These are phyloP conservation scores for Phytophthora tentaculata DNA, from an alignment of 352 stramenopile genomes.

Conservation along the genomic window DNA sequence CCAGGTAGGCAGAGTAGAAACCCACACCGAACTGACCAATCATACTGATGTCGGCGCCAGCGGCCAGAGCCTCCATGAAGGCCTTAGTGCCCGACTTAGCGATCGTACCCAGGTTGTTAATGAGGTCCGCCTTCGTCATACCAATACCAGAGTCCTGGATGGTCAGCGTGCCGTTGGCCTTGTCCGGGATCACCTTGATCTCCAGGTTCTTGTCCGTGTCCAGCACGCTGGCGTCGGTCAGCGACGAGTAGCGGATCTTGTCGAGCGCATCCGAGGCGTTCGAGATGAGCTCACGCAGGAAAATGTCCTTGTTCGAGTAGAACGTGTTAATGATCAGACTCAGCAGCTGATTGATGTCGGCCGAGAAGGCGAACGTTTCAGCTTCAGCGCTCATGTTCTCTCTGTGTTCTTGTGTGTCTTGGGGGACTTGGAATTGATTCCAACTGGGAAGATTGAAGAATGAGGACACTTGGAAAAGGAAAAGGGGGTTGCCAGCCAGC, in stretches of 20 bases:
- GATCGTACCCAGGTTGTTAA: slow-evolving; percentile 99
- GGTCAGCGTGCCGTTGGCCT: slow-evolving; percentile 99
- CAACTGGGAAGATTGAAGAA: slow-evolving; percentile 71
- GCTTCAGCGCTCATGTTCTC: slow-evolving; percentile 83
- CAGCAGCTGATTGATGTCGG: slow-evolving; percentile 99
- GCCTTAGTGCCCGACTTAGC: slow-evolving; percentile 99
- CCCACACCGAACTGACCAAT: slow-evolving; percentile 99
- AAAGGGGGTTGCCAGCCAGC: slow-evolving; percentile 22
- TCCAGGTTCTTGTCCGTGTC: slow-evolving; percentile 97
- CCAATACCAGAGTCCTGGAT: slow-evolving; percentile 99
- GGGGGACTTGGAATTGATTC: slow-evolving; percentile 19
- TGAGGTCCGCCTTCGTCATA: slow-evolving; percentile 99
- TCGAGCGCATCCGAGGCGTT: slow-evolving; percentile 97
- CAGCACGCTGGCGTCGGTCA: slow-evolving; percentile 96
- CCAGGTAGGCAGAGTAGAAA: slow-evolving; percentile 99
- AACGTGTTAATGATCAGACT: slow-evolving; percentile 99
- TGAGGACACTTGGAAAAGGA: slow-evolving; percentile 25
- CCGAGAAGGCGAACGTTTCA: slow-evolving; percentile 99
- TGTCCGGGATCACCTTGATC: slow-evolving; percentile 99
- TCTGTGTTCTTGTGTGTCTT: slow-evolving; percentile 36
- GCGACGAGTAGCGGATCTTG: slow-evolving; percentile 97
- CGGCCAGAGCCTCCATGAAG: slow-evolving; percentile 99
- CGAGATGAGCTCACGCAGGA: slow-evolving; percentile 96
- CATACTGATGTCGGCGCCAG: slow-evolving; percentile 99
- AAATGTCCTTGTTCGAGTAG: slow-evolving; percentile 99